Evolutionary conservation across 2,329 filamentous ascomycete genomes (phyloP), one percentile per base, ranked within the genome.

Genomic region (Teratosphaeria gauchensis): DNA sequence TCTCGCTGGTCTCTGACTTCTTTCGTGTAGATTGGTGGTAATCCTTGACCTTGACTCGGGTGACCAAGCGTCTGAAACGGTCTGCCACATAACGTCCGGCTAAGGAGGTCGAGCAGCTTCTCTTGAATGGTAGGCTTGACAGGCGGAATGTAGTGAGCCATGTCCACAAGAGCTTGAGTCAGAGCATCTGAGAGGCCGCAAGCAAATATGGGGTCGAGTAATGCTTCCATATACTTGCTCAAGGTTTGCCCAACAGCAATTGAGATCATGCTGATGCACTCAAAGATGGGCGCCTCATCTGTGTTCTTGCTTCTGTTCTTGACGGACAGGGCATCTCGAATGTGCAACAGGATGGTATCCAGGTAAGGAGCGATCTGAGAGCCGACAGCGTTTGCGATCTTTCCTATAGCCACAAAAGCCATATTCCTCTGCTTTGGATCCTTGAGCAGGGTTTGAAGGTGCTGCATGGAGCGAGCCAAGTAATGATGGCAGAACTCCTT

Each of bases 71-170:
- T 91, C 64, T 92, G 87, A 73, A 97, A 99, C 1, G 91, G 89
- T 65, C 94, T 88, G 3, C 92, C 91, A 62, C 92, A 95, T 1
- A 99, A 82, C 3, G 97, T 92, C 63, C 92, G 85, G 73, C 94
- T 97, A 46, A 99, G 82, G 82, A 99, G 92, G 69, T 99, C 91
- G 12, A 99, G 82, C 28, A 99, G 78, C 66, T 94, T 87, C 69
- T 96, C 92, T 70, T 99, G 94, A 48, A 99, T 97, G 6, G 85
- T 92, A 1, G 88, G 83, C 71, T 95, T 94, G 59, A 96, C 90
- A 0, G 95, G 91, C 0, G 92, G 94, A 53, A 99, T 96, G 71
- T 99, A 97, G 71, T 97, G 95, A 31, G 94, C 94, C 89, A 99
- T 96, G 69, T 99, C 95, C 24, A 97, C 92, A 57, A 99, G 79